Percentiles rank a stretch among this genome's conserved stretches.
Conservation (phyloP, 2,329 filamentous ascomycete genomes). For the Colletotrichum limetticola region DNA sequence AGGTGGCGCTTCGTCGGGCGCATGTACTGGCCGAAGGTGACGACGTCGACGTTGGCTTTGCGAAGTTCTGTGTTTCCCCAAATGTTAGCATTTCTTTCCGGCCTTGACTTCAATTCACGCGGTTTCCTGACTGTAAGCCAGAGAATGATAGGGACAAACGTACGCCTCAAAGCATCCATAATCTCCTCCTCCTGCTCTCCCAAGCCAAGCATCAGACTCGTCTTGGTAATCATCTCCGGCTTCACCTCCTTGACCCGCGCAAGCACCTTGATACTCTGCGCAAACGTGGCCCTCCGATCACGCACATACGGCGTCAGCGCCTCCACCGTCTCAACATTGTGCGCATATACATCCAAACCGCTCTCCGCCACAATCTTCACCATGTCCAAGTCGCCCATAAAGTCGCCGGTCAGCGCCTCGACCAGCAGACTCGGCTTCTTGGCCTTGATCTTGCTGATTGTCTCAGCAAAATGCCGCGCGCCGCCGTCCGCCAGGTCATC, state of each 20-base stretch:
- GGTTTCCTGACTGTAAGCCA: too few species aligned
- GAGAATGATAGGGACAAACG: constrained; percentile 34
- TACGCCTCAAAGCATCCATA: constrained; percentile 78
- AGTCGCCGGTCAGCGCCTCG: constrained; percentile 90
- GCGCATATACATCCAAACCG: constrained; percentile 94
- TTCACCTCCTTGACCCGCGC: constrained; percentile 81
- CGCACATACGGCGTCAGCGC: constrained; percentile 88
- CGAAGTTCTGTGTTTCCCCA: constrained; percentile 61
- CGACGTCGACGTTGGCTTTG: constrained; percentile 85
- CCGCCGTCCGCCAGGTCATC: constrained; percentile 93
- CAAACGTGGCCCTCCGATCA: constrained; percentile 89
- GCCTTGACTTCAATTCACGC: too few species aligned
- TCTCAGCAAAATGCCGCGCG: constrained; percentile 90
- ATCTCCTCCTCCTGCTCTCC: constrained; percentile 92
- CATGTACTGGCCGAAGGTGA: constrained; percentile 99
- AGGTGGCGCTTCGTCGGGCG: constrained; percentile 97
- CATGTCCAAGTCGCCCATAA: constrained; percentile 86
- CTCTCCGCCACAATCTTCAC: constrained; percentile 85
- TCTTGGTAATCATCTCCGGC: constrained; percentile 93
- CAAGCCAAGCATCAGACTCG: constrained; percentile 94
- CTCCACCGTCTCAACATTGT: constrained; percentile 97
- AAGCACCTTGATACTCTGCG: constrained; percentile 84
- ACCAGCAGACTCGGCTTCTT: constrained; percentile 82
- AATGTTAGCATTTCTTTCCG: too few species aligned
- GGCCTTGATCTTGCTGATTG: constrained; percentile 91